These are phyloP conservation scores for Teratosphaeria gauchensis DNA, from an alignment of 2,329 filamentous ascomycete species.

Conservation along the genomic window DNA sequence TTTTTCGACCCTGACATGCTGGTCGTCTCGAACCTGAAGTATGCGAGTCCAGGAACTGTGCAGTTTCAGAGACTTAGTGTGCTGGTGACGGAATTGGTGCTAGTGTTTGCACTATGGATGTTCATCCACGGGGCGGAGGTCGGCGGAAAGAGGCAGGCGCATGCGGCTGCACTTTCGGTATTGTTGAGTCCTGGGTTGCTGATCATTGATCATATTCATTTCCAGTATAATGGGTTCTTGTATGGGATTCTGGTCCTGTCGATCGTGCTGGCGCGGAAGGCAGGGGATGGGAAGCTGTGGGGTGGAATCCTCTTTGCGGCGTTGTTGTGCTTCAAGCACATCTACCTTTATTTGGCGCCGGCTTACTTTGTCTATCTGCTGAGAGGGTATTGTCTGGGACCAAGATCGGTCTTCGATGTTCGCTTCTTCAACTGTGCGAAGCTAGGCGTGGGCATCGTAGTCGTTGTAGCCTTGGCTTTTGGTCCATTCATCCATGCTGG, in stretches of 20 bases:
- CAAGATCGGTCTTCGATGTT: constrained; percentile 65
- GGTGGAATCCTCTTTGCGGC: constrained; percentile 78
- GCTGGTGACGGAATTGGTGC: constrained; percentile 70
- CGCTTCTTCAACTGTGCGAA: constrained; percentile 73
- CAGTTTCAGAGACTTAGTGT: constrained; percentile 91
- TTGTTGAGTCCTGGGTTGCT: constrained; percentile 84
- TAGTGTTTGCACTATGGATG: constrained; percentile 73
- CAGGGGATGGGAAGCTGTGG: constrained; percentile 56
- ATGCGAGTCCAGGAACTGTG: constrained; percentile 87
- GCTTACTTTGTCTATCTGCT: constrained; percentile 92
- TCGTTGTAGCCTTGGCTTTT: constrained; percentile 71
- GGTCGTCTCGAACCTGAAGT: constrained; percentile 65
- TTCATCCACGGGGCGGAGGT: constrained; percentile 64
- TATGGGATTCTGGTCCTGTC: constrained; percentile 86
- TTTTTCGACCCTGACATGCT: constrained; percentile 76
- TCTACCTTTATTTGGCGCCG: constrained; percentile 90
- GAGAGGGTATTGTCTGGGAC: constrained; percentile 77
- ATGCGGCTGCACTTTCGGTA: constrained; percentile 80
- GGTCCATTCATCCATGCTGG: constrained; percentile 76
- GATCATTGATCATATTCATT: constrained; percentile 97
- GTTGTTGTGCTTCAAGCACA: constrained; percentile 91
- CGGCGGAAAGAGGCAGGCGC: constrained; percentile 61
- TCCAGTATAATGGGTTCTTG: constrained; percentile 97
- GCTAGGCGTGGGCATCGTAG: constrained; percentile 61
- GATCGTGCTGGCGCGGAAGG: constrained; percentile 68